Evolutionary conservation across 371 early-diverging fungal genomes (phyloP), one percentile per base, ranked within the genome.

Genomic region (Rhizopus arrhizus): DNA sequence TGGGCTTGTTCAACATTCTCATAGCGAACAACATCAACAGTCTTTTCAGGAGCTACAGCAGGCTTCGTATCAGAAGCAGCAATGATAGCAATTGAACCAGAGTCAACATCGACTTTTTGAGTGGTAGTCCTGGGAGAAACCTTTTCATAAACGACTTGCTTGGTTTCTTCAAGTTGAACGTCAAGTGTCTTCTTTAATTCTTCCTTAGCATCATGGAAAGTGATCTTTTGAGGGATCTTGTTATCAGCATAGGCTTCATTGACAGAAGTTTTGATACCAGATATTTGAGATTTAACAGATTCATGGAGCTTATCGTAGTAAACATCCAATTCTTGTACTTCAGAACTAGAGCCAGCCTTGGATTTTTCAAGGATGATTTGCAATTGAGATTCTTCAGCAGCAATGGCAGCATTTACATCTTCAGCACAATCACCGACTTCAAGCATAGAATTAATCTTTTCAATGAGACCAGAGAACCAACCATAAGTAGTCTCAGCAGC

Each of bases 1-100:
- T 67, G 47, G 16, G 68, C 64, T 15, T 58, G 40, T 58, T 67
- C 62, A 48, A 58, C 45, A 46, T 64, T 58, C 15, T 61, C 56
- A 31, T 62, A 66, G 28, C 61, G 48, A 48, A 60, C 16, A 33
- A 52, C 58, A 34, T 48, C 61, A 13, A 57, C 47, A 31, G 53
- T 56, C 8, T 28, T 29, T 38, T 38, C 38, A 38, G 38, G 11
- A 38, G 2, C 38, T 8, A 35, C 34, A 10, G 36, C 29, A 31
- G 34, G 15, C 22, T 54, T 59, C 2, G 22, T 22, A 22, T 49
- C 45, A 53, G 50, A 42, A 3, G 43, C 42, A 36, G 53, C 47
- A 22, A 61, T 31, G 28, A 65, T 45, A 12, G 49, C 8, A 40
- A 35, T 43, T 38, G 55, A 33, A 42, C 41, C 55, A 12, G 32